A percentile compares a stretch with the other conserved stretches of the same genome.
Conservation (phyloP, 2,329 filamentous ascomycete genomes). For the Ophiostoma novo-ulmi region DNA sequence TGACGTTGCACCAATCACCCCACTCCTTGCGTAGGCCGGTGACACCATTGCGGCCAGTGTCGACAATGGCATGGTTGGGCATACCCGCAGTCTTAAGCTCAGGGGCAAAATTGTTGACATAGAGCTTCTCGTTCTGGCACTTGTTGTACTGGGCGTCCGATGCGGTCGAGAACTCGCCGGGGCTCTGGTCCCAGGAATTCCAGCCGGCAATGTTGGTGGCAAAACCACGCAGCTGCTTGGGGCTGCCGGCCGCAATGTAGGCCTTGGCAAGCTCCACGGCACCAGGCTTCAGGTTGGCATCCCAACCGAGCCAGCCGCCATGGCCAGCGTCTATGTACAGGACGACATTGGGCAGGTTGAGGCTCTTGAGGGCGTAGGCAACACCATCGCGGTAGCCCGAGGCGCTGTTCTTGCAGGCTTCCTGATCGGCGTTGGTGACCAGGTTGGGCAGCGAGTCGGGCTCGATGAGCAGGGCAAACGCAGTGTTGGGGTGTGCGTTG, state of each 20-base stretch:
- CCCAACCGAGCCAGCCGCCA: slow-evolving; percentile 60
- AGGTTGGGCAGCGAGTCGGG: slow-evolving; percentile 60
- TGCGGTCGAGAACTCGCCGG: slow-evolving; percentile 41
- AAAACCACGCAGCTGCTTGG: slow-evolving; percentile 38
- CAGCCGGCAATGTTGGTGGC: slow-evolving; percentile 41
- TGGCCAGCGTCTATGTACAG: slow-evolving; percentile 62
- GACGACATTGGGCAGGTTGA: slow-evolving; percentile 57
- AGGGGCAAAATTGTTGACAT: slow-evolving; percentile 39
- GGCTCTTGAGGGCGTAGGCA: slow-evolving; percentile 50
- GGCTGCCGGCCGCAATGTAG: slow-evolving; percentile 38
- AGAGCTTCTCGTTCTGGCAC: slow-evolving; percentile 42
- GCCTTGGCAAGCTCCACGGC: slow-evolving; percentile 39
- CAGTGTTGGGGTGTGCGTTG: slow-evolving; percentile 50
- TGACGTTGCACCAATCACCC: slow-evolving; percentile 51
- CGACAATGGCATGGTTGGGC: slow-evolving; percentile 42
- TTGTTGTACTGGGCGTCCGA: slow-evolving; percentile 40
- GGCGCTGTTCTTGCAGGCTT: slow-evolving; percentile 50
- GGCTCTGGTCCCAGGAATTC: slow-evolving; percentile 38
- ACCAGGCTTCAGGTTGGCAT: slow-evolving; percentile 47
- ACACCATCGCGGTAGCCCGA: slow-evolving; percentile 51
- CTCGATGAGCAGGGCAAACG: slow-evolving; percentile 45
- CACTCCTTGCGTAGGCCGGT: slow-evolving; percentile 41
- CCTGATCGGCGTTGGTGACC: slow-evolving; percentile 53
- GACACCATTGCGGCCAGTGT: slow-evolving; percentile 40
- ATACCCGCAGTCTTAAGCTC: slow-evolving; percentile 38